Evolutionary conservation across 1,139 yeast genomes (phyloP).

Genomic region (Pneumocystis murina): DNA sequence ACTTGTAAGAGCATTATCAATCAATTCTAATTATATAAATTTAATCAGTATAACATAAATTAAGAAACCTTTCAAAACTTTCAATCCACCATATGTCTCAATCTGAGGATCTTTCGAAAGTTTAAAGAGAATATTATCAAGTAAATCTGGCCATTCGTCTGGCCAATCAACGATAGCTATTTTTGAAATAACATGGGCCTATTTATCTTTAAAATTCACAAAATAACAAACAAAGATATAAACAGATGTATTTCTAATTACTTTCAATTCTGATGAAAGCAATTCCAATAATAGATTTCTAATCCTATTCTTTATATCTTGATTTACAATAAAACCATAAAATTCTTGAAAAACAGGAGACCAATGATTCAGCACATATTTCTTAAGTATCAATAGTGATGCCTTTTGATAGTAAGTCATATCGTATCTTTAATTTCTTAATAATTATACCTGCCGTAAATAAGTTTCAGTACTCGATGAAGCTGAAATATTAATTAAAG

Average conservation of each 20-base stretch:
- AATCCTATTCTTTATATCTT: constrained; percentile 7
- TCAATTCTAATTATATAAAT: constrained; percentile 5
- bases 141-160: constrained; percentile 13
- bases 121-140: constrained; percentile 7
- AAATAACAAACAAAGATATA: neutral
- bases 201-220: neutral
- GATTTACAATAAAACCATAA: constrained; percentile 7
- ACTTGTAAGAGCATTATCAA: constrained; percentile 11
- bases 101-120: constrained; percentile 2
- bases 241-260: constrained; percentile 3
- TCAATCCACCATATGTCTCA: constrained; percentile 9
- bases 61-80: constrained; percentile 9
- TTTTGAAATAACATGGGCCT: constrained; percentile 10
- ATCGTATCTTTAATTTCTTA: neutral
- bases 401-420: neutral
- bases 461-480: neutral
- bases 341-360: constrained; percentile 9
- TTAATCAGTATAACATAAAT: neutral
- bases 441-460: constrained; percentile 5
- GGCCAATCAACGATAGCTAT: constrained; percentile 12
- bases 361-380: constrained; percentile 11
- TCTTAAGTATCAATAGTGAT: constrained; percentile 10
- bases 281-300: constrained; percentile 4
- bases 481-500: constrained; percentile 1
- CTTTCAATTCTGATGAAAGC: neutral